Conservation (phyloP, 2,329 filamentous ascomycete genomes). For the Stagonosporopsis cucurbitacearum region DNA sequence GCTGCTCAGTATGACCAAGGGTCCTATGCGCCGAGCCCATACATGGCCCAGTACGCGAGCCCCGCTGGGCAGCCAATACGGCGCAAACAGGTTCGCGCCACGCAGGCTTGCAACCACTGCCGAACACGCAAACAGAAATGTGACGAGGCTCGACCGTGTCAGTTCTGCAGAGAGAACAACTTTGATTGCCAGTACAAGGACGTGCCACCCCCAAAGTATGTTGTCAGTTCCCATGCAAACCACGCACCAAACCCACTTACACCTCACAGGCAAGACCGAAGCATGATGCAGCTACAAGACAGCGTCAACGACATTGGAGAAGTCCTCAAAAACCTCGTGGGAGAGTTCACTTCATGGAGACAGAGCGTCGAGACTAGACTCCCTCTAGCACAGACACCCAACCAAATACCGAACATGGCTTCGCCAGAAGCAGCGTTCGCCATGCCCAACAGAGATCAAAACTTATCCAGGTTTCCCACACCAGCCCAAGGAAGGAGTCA, state of each 20-base stretch:
- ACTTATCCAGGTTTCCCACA: constrained; percentile 37
- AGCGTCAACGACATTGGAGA: constrained; percentile 51
- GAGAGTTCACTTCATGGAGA: constrained; percentile 44
- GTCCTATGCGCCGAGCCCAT: constrained; percentile 35
- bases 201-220: constrained; percentile 88
- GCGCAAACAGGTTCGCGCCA: constrained; percentile 48
- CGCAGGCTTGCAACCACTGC: constrained; percentile 70
- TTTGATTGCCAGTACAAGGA: constrained; percentile 89
- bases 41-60: constrained; percentile 39
- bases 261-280: constrained; percentile 53
- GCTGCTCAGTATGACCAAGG: constrained; percentile 40
- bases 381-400: constrained; percentile 22
- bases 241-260: constrained; percentile 23
- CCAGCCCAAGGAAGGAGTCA: constrained; percentile 37
- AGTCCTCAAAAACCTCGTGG: constrained; percentile 38
- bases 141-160: constrained; percentile 50
- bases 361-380: constrained; percentile 41
- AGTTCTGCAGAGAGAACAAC: constrained; percentile 82
- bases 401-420: constrained; percentile 33
- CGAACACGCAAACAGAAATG: constrained; percentile 52
- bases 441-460: constrained; percentile 34
- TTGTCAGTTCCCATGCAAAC: background rate
- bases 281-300: constrained; percentile 57
- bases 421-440: constrained; percentile 40
- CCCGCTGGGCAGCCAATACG: constrained; percentile 33